Base-by-base conservation (phyloP, 139 green algal genomes). In the Spirogloea muscicola region DNA sequence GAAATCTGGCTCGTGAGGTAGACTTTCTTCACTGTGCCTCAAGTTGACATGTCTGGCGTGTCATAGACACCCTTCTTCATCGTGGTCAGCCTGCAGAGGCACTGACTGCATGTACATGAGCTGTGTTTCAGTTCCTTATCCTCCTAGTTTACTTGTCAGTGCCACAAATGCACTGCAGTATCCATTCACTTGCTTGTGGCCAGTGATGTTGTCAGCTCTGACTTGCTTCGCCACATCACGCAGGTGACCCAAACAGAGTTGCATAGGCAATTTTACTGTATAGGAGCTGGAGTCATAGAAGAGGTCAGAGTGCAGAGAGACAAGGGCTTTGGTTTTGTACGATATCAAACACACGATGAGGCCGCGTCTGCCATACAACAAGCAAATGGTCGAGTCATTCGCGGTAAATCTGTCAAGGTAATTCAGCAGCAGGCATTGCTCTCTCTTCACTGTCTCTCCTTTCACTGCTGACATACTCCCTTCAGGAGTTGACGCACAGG, bases 251-350 rank as follows among this genome's bases (percentile, higher is more conserved):
- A 76, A 43, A 33, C 40, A 29, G 70, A 79, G 61, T 43, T 79
- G 36, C 70, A 79, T 55, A 59, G 70, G 70, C 59, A 79, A 27
- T 79, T 79, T 31, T 76, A 75, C 29, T 59, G 31, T 37, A 42
- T 79, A 29, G 61, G 61, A 6, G 70, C 65, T 25, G 70, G 70
- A 36, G 46, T 73, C 40, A 79, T 79, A 18, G 70, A 76, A 77
- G 70, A 79, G 9, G 70, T 79, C 25, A n/a, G 61, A 21, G 61
- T 79, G 36, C 27, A 79, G n/a, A 31, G 61, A 4, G 70, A 79
- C 27, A 79, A 79, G 40, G 70, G 70, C 34, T 79, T 79, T 73
- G 70, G 70, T 31, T 79, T 79, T 70, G 70, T 79, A 27, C 41
- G 70, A 18, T 79, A 79, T 38, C 59, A 38, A 25, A 40, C 70